Conservation (phyloP, 305 asterid species). For the Andrographis paniculata region DNA sequence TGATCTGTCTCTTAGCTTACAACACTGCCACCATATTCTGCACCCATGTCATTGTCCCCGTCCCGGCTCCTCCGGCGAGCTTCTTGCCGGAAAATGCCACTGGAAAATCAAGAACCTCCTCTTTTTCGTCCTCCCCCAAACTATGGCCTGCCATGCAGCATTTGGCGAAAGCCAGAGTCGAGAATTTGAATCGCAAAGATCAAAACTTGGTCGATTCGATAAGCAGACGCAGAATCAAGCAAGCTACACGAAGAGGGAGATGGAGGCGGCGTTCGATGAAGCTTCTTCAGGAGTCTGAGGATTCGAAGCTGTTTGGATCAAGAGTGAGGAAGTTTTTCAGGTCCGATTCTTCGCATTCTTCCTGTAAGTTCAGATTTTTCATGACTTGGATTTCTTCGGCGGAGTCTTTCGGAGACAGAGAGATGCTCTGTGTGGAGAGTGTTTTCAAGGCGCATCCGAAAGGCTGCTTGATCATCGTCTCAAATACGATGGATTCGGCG, state of each 20-base stretch:
- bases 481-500: constrained; percentile 62
- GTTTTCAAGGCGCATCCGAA: constrained; percentile 61
- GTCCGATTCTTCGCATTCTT: constrained; percentile 22
- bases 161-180: constrained; percentile 24
- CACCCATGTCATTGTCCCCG: constrained; percentile 41
- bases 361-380: constrained; percentile 58
- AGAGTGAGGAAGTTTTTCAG: constrained; percentile 51
- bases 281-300: constrained; percentile 20
- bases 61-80: constrained; percentile 27
- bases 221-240: constrained; percentile 21
- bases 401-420: constrained; percentile 54
- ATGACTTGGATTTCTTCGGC: constrained; percentile 88
- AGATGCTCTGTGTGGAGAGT: constrained; percentile 39
- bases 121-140: constrained; percentile 25
- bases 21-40: constrained; percentile 52
- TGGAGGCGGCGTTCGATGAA: constrained; percentile 25
- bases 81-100: constrained; percentile 34
- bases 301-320: constrained; percentile 28
- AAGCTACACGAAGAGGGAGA: constrained; percentile 20
- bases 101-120: constrained; percentile 34
- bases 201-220: constrained; percentile 26
- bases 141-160: constrained; percentile 23
- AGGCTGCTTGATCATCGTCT: constrained; percentile 59
- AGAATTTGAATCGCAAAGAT: constrained; percentile 30
- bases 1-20: constrained; percentile 54